phyloP scores from a whole-genome alignment of 768 basidiomycete species.

The Lactarius pseudohatsudake region DNA sequence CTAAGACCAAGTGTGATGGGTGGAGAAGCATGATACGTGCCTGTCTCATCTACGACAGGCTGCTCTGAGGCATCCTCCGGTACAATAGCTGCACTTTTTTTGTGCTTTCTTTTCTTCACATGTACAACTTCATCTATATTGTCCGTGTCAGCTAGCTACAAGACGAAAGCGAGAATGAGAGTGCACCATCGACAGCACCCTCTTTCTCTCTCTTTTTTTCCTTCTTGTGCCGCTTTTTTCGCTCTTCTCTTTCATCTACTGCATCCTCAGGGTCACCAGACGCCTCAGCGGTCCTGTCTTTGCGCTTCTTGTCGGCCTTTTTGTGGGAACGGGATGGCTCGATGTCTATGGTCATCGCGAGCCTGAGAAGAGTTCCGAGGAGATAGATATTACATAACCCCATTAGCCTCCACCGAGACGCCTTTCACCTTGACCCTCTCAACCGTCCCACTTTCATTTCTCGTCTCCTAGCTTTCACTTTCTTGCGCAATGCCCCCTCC shows the following conservation, averaged over 20 bases:
- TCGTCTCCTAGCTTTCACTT: constrained; percentile 1
- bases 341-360: constrained; percentile 9
- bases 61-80: too few relatives aligned
- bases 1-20: neutral
- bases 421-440: neutral
- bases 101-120: constrained; percentile 9
- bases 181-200: constrained; percentile 3
- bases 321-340: neutral
- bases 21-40: constrained; percentile 1
- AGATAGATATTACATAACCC: neutral
- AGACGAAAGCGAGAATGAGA: neutral
- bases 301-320: constrained; percentile 6
- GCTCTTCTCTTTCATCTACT: neutral
- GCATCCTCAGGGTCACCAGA: neutral
- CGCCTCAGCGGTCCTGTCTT: neutral
- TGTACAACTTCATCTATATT: neutral
- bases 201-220: constrained; percentile 8
- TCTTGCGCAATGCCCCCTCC: constrained; percentile 70
- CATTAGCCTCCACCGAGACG: neutral
- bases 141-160: constrained; percentile 3
- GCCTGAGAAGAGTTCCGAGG: neutral
- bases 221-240: constrained; percentile 7
- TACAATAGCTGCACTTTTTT: neutral
- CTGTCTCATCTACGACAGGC: neutral
- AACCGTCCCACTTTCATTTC: neutral